These are phyloP conservation scores for Jatropha curcas DNA, from an alignment of 345 rosid genomes.

Conservation along the genomic window DNA sequence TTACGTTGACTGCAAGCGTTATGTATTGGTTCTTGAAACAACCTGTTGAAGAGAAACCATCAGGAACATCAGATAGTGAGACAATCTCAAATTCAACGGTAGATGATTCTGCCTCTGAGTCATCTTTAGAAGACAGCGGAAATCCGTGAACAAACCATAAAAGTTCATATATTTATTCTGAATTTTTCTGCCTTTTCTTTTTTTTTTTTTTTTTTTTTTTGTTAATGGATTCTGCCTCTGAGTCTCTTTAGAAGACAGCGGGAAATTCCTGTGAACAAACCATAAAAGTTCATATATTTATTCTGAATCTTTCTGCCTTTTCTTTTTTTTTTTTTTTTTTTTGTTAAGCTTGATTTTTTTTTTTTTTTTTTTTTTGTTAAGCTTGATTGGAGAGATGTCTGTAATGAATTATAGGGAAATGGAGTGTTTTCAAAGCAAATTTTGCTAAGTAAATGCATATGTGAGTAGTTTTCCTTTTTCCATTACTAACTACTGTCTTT, in stretches of 20 bases:
- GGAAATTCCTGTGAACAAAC: constrained; percentile 28
- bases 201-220: too few relatives aligned
- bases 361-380: constrained; percentile 4
- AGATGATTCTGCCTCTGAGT: constrained; percentile 82
- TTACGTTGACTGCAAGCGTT: constrained; percentile 88
- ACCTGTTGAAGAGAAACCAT: constrained; percentile 61
- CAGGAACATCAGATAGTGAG: constrained; percentile 69
- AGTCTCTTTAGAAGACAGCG: constrained; percentile 67
- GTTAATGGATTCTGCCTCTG: constrained; percentile 91
- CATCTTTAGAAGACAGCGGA: constrained; percentile 62
- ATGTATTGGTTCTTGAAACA: constrained; percentile 92
- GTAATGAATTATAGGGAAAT: constrained; percentile 25
- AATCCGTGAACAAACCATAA: constrained; percentile 21
- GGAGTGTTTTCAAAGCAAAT: constrained; percentile 36
- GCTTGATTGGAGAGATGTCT: constrained; percentile 36
- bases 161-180: not conserved
- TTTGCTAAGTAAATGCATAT: constrained; percentile 40
- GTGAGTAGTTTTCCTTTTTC: constrained; percentile 27
- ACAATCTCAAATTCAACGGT: constrained; percentile 66
- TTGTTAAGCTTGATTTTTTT: too few relatives aligned
- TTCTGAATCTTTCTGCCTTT: too few relatives aligned
- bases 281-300: not conserved
- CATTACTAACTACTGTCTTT: too few relatives aligned
- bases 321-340: too few relatives aligned
- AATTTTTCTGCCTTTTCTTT: too few relatives aligned